Conservation (phyloP, 2,329 filamentous ascomycete genomes). For the Nemania sp. region DNA sequence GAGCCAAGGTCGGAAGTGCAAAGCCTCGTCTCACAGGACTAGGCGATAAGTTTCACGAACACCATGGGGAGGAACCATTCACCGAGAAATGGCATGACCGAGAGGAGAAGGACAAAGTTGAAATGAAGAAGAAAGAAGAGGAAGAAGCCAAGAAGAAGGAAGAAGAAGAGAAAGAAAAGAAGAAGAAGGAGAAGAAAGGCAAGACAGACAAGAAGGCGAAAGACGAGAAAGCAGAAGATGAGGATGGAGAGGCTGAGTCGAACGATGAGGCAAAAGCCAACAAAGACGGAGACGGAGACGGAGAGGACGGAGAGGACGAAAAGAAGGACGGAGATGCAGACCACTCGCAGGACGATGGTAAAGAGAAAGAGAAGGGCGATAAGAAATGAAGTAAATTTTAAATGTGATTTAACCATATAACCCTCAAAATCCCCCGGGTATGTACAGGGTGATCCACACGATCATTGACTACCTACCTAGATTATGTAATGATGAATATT, state of each 20-base stretch:
- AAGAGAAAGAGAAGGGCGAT: neutral
- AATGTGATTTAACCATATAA: too few species aligned
- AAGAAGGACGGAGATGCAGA: neutral
- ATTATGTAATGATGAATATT: too few species aligned
- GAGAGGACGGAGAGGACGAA: neutral
- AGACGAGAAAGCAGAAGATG: neutral
- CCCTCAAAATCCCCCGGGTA: too few species aligned
- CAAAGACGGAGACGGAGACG: neutral
- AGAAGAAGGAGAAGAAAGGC: slow-evolving; percentile 33
- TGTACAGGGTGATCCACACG: too few species aligned
- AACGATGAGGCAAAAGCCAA: neutral
- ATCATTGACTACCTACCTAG: neutral
- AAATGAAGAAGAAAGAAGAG: slow-evolving; percentile 40
- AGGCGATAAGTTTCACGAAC: slow-evolving; percentile 44
- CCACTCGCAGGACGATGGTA: neutral
- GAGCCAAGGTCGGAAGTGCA: slow-evolving; percentile 68
- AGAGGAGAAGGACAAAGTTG: slow-evolving; percentile 40
- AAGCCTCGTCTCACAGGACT: slow-evolving; percentile 44
- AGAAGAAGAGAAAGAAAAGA: slow-evolving; percentile 27
- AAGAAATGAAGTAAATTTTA: slow-evolving; percentile 1
- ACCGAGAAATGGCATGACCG: slow-evolving; percentile 49
- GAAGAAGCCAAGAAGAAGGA: slow-evolving; percentile 36
- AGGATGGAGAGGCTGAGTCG: neutral
- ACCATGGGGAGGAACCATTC: slow-evolving; percentile 40
- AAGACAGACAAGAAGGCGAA: neutral